These are phyloP conservation scores for Coemansia reversa DNA, from an alignment of 192 early-diverging fungal genomes.

Conservation along the genomic window DNA sequence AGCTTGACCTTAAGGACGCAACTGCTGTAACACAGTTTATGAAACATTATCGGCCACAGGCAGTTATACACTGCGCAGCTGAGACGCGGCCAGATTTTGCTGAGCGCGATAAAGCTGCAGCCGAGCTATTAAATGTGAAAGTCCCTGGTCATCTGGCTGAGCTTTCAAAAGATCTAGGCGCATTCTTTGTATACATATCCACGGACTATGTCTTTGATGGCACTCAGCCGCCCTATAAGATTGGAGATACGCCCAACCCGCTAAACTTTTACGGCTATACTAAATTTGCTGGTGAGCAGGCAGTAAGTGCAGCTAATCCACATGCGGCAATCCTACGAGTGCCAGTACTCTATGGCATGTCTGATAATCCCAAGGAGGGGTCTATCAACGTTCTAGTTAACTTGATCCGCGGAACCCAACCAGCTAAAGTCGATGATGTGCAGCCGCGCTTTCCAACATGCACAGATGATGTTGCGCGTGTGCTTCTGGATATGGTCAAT, in stretches of 20 bases:
- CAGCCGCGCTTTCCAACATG: slow-evolving; percentile 81
- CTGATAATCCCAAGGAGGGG: slow-evolving; percentile 68
- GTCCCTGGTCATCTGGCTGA: slow-evolving; percentile 60
- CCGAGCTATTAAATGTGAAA: slow-evolving; percentile 67
- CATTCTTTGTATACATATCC: slow-evolving; percentile 78
- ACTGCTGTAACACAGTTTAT: slow-evolving; percentile 58
- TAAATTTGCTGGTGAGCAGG: slow-evolving; percentile 73
- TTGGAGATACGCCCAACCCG: slow-evolving; percentile 67
- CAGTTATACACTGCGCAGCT: slow-evolving; percentile 83
- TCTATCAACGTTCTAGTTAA: slow-evolving; percentile 75
- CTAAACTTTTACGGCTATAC: slow-evolving; percentile 83
- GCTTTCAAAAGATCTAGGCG: slow-evolving; percentile 48
- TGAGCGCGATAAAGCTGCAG: slow-evolving; percentile 60
- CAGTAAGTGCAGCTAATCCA: slow-evolving; percentile 57
- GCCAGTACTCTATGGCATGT: slow-evolving; percentile 74
- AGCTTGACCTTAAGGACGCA: slow-evolving; percentile 69
- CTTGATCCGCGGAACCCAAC: slow-evolving; percentile 38
- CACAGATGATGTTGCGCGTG: slow-evolving; percentile 69
- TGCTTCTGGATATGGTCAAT: slow-evolving; percentile 63
- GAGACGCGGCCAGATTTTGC: slow-evolving; percentile 84
- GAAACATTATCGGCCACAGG: slow-evolving; percentile 54
- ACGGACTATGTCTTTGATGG: slow-evolving; percentile 96
- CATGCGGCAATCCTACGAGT: slow-evolving; percentile 71
- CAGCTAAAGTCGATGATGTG: slow-evolving; percentile 68
- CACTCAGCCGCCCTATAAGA: slow-evolving; percentile 73